Percentiles rank a stretch among this genome's conserved stretches.
phyloP scores from a whole-genome alignment of 148 eudicot species.

The Fagopyrum homotropicum region DNA sequence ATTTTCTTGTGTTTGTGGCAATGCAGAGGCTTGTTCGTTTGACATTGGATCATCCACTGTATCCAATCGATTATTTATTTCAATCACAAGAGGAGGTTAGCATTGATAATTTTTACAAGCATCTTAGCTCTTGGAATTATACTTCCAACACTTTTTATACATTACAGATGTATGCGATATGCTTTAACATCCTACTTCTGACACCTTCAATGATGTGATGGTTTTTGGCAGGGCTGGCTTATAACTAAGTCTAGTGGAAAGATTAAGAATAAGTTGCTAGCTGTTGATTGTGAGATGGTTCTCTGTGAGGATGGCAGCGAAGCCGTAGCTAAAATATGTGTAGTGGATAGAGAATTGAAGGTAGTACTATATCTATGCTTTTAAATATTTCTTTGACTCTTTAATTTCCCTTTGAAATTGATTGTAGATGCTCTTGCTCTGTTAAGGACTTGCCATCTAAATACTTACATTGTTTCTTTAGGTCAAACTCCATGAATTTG shows the following conservation, averaged over 20 bases:
- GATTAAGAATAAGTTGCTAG: slow-evolving; percentile 46
- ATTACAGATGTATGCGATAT: background rate
- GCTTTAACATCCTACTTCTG: background rate
- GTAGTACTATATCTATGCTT: slow-evolving; percentile 23
- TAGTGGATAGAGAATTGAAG: slow-evolving; percentile 63
- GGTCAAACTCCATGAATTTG: slow-evolving; percentile 76
- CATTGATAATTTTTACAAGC: background rate
- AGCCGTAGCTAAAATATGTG: slow-evolving; percentile 82
- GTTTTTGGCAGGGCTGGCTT: slow-evolving; percentile 64
- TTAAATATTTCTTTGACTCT: background rate
- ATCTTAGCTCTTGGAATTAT: background rate
- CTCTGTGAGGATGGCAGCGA: slow-evolving; percentile 97
- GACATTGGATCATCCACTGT: slow-evolving; percentile 64
- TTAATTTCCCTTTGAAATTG: background rate
- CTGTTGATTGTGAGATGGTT: slow-evolving; percentile 99
- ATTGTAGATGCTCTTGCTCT: background rate
- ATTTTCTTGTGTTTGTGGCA: slow-evolving; percentile 25
- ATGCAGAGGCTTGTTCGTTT: slow-evolving; percentile 69
- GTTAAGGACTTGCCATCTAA: background rate
- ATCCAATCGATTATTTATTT: slow-evolving; percentile 52
- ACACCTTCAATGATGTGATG: background rate
- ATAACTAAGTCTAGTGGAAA: slow-evolving; percentile 48
- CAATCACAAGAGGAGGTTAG: slow-evolving; percentile 83
- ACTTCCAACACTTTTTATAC: background rate
- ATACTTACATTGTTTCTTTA: slow-evolving; percentile 21